phyloP scores from a whole-genome alignment of 768 basidiomycete species.

The Amyloporia xantha region DNA sequence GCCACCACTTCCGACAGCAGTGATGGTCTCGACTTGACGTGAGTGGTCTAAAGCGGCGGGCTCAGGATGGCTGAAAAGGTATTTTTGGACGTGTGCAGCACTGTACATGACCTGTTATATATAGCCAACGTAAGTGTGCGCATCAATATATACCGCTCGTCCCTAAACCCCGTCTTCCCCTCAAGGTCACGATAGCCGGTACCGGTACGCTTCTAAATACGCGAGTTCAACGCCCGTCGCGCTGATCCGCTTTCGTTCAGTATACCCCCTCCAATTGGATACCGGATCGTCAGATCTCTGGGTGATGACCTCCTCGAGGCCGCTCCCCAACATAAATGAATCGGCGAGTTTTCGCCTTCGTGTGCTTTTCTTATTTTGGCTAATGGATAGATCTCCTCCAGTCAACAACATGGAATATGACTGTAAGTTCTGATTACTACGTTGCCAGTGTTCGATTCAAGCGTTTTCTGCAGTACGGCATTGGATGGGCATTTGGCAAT shows the following conservation, averaged over 20 bases:
- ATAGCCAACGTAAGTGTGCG: constrained; percentile 58
- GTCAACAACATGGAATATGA: constrained; percentile 51
- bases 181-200: constrained; percentile 61
- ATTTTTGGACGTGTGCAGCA: constrained; percentile 34
- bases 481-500: constrained; percentile 69
- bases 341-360: constrained; percentile 16
- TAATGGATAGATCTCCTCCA: constrained; percentile 18
- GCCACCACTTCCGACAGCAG: constrained; percentile 21
- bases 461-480: constrained; percentile 53
- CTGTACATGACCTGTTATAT: constrained; percentile 73
- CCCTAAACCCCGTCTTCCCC: not conserved
- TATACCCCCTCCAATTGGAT: constrained; percentile 71
- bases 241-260: constrained; percentile 29
- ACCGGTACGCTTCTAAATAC: constrained; percentile 34
- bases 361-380: constrained; percentile 1
- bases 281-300: constrained; percentile 84
- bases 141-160: constrained; percentile 4
- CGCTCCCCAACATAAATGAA: constrained; percentile 13
- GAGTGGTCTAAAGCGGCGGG: not conserved
- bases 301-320: constrained; percentile 27
- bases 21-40: constrained; percentile 30
- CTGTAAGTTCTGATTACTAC: constrained; percentile 36
- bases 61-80: not conserved
- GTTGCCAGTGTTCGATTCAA: not conserved
- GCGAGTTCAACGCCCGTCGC: not conserved